A percentile compares a stretch with the other conserved stretches of the same genome.
These are phyloP conservation scores for Phytophthora sp. DNA, from an alignment of 352 stramenopile species.

Conservation along the genomic window DNA sequence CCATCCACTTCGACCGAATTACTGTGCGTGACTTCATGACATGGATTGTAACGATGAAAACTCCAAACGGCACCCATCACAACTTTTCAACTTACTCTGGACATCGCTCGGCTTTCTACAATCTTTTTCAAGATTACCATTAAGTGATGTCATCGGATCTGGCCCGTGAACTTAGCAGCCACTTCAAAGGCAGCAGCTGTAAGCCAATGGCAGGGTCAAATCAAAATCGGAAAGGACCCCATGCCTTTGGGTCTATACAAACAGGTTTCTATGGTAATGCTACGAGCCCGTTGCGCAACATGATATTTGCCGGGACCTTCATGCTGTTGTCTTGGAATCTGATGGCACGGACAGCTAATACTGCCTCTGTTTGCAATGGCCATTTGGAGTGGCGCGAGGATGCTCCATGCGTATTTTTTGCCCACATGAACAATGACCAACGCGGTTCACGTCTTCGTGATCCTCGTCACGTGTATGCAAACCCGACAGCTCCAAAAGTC, in stretches of 20 bases:
- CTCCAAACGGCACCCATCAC: not conserved
- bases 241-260: slow-evolving; percentile 16
- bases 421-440: slow-evolving; percentile 46
- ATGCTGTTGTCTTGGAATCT: slow-evolving; percentile 30
- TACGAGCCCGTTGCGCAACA: slow-evolving; percentile 1
- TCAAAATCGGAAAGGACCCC: slow-evolving; percentile 18
- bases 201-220: too few species aligned
- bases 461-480: slow-evolving; percentile 38
- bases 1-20: not conserved
- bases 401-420: slow-evolving; percentile 39
- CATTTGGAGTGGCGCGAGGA: slow-evolving; percentile 38
- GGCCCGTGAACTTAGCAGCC: not conserved
- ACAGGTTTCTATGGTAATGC: slow-evolving; percentile 6
- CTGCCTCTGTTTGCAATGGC: slow-evolving; percentile 14
- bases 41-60: too few species aligned
- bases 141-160: not conserved
- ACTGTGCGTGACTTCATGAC: slow-evolving; percentile 6
- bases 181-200: too few species aligned
- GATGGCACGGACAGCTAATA: slow-evolving; percentile 22
- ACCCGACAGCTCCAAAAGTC: slow-evolving; percentile 28
- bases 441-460: slow-evolving; percentile 14
- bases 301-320: slow-evolving; percentile 30
- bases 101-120: not conserved
- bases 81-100: not conserved
- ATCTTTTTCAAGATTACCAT: slow-evolving; percentile 3